These are phyloP conservation scores for Camellia sinensis DNA, from an alignment of 148 eudicot species.

Conservation along the genomic window DNA sequence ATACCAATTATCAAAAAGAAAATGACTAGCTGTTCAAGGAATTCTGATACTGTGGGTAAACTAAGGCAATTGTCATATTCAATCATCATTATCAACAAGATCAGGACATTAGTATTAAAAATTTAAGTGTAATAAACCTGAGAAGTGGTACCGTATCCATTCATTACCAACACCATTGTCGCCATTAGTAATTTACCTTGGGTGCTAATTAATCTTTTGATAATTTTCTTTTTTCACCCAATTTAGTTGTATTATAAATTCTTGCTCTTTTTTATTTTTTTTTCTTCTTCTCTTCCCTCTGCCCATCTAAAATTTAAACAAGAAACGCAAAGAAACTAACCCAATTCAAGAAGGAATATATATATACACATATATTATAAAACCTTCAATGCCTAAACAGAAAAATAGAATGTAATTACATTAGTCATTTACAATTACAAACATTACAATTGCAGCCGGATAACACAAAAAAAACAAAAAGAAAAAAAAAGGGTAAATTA, in stretches of 20 bases:
- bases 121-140: not conserved
- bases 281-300: not conserved
- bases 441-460: no score
- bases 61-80: not conserved
- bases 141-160: not conserved
- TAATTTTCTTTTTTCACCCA: not conserved
- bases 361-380: no score
- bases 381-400: no score
- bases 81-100: constrained; percentile 9
- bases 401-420: no score
- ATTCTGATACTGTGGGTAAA: not conserved
- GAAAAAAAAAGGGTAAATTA: no score
- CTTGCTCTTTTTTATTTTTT: not conserved
- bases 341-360: not conserved
- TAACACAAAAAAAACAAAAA: no score
- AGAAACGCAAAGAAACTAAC: not conserved
- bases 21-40: not conserved
- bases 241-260: not conserved
- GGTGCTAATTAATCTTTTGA: not conserved
- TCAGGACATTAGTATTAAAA: not conserved
- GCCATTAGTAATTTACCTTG: not conserved
- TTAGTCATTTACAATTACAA: no score
- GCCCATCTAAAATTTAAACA: not conserved
- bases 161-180: not conserved
- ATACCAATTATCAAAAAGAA: not conserved